These are phyloP conservation scores for Tolypocladium tundrense DNA, from an alignment of 2,329 filamentous ascomycete genomes.

Conservation along the genomic window DNA sequence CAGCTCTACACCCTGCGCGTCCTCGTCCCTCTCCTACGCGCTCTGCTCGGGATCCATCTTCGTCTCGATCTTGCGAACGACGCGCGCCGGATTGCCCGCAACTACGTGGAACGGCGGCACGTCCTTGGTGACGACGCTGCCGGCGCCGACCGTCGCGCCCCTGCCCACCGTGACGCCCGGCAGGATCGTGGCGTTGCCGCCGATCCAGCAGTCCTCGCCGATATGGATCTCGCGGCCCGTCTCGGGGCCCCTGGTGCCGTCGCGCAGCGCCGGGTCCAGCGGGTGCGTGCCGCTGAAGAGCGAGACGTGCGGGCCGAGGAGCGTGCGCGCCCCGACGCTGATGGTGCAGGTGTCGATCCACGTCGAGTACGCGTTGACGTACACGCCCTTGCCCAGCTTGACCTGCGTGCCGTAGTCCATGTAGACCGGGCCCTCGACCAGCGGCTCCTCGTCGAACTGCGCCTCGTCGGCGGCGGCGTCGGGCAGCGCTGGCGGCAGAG, in stretches of 20 bases:
- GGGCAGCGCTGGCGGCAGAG: background rate
- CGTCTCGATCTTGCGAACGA: background rate
- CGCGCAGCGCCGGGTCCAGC: constrained; percentile 61
- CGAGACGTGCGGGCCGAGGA: constrained; percentile 69
- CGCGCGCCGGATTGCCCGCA: constrained; percentile 14
- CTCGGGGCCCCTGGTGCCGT: constrained; percentile 69
- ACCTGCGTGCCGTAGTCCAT: constrained; percentile 20
- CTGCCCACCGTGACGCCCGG: constrained; percentile 70
- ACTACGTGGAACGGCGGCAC: constrained; percentile 18
- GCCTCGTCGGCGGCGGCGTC: background rate
- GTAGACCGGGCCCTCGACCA: background rate
- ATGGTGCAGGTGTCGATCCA: constrained; percentile 71
- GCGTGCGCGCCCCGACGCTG: constrained; percentile 63
- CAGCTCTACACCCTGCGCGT: background rate
- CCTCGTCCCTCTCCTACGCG: background rate
- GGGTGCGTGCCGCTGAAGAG: constrained; percentile 72
- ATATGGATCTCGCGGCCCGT: constrained; percentile 62
- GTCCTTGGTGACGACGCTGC: constrained; percentile 65
- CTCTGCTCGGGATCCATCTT: background rate
- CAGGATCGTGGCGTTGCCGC: constrained; percentile 59
- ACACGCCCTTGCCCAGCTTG: constrained; percentile 54
- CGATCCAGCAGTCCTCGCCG: constrained; percentile 74
- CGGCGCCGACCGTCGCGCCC: constrained; percentile 66
- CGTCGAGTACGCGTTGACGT: constrained; percentile 63
- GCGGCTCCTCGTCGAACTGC: background rate